A percentile compares a stretch with the other conserved stretches of the same genome.
Conservation (phyloP, 1,284 basidiomycete genomes). For the Volvariella surrecta region DNA sequence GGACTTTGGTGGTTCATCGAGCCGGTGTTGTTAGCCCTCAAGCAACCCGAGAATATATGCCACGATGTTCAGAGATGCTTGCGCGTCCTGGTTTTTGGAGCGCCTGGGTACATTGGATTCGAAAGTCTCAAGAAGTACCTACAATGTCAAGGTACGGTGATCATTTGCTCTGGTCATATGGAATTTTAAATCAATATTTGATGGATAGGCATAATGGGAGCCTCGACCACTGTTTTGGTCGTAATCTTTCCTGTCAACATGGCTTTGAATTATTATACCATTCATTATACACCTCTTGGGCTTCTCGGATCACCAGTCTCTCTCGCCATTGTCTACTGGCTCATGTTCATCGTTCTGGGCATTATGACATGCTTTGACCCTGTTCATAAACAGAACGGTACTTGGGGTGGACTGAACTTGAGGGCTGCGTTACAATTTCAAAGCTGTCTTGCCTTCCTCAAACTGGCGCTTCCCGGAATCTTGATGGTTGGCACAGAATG, state of each 20-base stretch:
- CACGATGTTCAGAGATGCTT: conserved; percentile 54
- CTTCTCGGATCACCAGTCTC: conserved; percentile 59
- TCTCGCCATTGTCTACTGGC: conserved; percentile 62
- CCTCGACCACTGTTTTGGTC: conserved; percentile 55
- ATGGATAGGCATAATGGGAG: conserved; percentile 73
- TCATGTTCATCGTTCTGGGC: conserved; percentile 49
- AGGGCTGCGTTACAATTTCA: conserved; percentile 34
- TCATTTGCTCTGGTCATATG: too few relatives aligned
- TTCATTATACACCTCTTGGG: conserved; percentile 53
- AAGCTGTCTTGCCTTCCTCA: conserved; percentile 48
- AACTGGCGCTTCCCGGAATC: conserved; percentile 63
- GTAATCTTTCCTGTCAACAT: conserved; percentile 58
- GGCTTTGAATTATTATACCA: conserved; percentile 44
- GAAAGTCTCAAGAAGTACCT: conserved; percentile 73
- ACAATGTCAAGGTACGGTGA: conserved; percentile 77
- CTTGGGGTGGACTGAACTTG: conserved; percentile 55
- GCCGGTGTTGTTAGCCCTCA: conserved; percentile 51
- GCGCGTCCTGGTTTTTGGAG: conserved; percentile 52
- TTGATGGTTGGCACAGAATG: conserved; percentile 76
- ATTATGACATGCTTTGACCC: conserved; percentile 40
- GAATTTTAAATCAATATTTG: too few relatives aligned
- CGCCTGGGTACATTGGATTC: conserved; percentile 68
- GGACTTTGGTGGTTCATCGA: conserved; percentile 53
- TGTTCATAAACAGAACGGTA: conserved; percentile 43
- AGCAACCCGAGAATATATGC: conserved; percentile 50